Percentiles rank a stretch among this genome's conserved stretches.
These are phyloP conservation scores for Volvox africanus DNA, from an alignment of 139 green algal genomes.

Conservation along the genomic window DNA sequence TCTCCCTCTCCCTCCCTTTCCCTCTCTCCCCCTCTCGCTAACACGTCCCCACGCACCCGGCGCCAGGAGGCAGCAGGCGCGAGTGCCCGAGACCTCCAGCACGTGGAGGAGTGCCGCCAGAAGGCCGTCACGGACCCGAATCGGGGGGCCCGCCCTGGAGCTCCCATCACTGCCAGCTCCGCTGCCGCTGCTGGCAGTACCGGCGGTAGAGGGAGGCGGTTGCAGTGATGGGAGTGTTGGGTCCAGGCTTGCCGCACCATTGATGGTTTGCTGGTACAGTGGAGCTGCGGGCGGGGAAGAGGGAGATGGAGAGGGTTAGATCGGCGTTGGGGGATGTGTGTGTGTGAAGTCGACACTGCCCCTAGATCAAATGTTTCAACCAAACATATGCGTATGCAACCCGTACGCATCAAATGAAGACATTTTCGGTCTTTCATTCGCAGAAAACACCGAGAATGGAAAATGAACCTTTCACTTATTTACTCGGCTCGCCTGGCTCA, in stretches of 20 bases:
- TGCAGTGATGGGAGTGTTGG: background rate
- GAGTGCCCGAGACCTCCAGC: background rate
- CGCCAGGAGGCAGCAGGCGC: background rate
- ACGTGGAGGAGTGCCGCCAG: constrained; percentile 46
- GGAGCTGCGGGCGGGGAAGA: background rate
- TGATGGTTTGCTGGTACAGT: constrained; percentile 26
- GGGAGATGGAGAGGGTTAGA: too few relatives aligned
- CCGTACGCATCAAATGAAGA: too few relatives aligned
- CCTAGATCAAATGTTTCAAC: too few relatives aligned
- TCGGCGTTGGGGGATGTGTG: too few relatives aligned
- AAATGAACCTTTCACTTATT: too few relatives aligned
- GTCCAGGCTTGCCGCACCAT: background rate
- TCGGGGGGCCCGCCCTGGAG: background rate
- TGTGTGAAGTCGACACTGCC: too few relatives aligned
- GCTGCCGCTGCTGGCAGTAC: background rate
- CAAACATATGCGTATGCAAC: too few relatives aligned
- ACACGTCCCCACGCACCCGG: constrained; percentile 1
- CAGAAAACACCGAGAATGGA: too few relatives aligned
- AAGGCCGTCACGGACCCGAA: constrained; percentile 17
- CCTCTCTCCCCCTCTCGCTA: background rate
- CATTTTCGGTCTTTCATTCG: too few relatives aligned
- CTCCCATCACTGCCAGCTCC: background rate
- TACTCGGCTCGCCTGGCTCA: too few relatives aligned
- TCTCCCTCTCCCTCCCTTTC: too few relatives aligned
- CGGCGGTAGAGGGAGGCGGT: background rate